These are phyloP conservation scores for Chlamydomonas incerta DNA, from an alignment of 139 green algal genomes.

Conservation along the genomic window DNA sequence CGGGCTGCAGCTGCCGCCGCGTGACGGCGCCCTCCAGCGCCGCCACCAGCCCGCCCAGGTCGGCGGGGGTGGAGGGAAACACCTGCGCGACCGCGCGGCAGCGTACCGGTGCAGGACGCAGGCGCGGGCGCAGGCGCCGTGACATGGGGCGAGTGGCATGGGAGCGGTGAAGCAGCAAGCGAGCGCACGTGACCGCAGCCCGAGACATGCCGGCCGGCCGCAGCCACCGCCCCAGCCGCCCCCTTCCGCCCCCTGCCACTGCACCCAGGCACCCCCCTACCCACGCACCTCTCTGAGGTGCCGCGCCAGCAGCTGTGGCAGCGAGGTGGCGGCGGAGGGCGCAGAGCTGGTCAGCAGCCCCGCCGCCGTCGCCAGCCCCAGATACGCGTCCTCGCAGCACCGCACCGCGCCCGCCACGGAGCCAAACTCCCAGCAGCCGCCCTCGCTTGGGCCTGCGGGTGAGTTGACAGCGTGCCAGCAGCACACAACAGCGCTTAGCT, in stretches of 20 bases:
- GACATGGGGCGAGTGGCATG: too few relatives aligned
- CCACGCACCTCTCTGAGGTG: constrained; percentile 17
- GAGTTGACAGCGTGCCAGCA: not conserved
- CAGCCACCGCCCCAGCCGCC: too few relatives aligned
- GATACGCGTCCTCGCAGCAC: constrained; percentile 21
- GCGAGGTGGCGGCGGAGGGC: not conserved
- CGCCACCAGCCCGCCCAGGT: constrained; percentile 11
- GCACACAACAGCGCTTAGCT: too few relatives aligned
- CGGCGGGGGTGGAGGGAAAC: not conserved
- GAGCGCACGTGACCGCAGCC: too few relatives aligned
- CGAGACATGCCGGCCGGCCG: too few relatives aligned
- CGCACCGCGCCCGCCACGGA: not conserved
- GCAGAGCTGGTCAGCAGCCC: not conserved
- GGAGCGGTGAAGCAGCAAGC: too few relatives aligned
- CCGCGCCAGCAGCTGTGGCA: constrained; percentile 20
- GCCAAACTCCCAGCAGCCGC: constrained; percentile 36
- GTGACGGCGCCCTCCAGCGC: constrained; percentile 25
- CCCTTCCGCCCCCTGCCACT: too few relatives aligned
- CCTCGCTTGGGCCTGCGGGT: not conserved
- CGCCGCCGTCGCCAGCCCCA: constrained; percentile 7
- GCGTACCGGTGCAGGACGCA: too few relatives aligned
- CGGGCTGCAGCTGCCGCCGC: constrained; percentile 18
- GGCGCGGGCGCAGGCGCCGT: too few relatives aligned
- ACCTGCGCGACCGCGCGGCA: constrained; percentile 9
- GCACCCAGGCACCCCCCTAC: too few relatives aligned